Base-by-base conservation (phyloP, 2,329 filamentous ascomycete species). In the Xylaria sp. region DNA sequence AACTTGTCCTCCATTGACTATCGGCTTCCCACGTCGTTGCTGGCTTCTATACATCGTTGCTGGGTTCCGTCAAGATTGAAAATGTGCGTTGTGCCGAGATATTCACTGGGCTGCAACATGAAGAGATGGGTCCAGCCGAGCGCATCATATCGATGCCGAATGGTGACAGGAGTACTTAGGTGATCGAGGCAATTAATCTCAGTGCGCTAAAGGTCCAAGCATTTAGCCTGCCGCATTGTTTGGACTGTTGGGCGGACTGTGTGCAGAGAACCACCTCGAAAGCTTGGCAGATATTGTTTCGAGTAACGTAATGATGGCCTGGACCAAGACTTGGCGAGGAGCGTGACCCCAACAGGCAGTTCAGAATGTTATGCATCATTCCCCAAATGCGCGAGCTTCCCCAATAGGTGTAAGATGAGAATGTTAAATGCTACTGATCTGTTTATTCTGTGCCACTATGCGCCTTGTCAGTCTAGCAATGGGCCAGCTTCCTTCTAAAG, bases 401-500 rank as follows among this genome's bases (percentile, higher is more conserved):
- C 23, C 53, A 65, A 68, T 52, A 23, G 55, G 61, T 8, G 41
- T 56, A 62, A 64, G 30, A 20, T 36, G 30, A 62, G 46, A 50
- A 20, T 32, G 52, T 25, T 1, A 41, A 13, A 60, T 48, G 30
- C 57, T 25, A 32, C 23, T 28, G 32, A 63, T 32, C 46, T 53
- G 48, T 39, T 13, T 53, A 36, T 46, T 8, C 13, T 59, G 56
- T 60, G 41, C n/a, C 34, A 32, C 53, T 48, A 30, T 46, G 20
- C n/a, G 28, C 20, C 50, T 39, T 48, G 50, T 39, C 18, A 41
- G 20, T 56, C 48, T 74, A 20, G 68, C 60, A 67, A 53, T 53
- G 34, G 45, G 61, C 56, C 60, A 72, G 68, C 69, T 74, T 66
- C 72, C 70, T 67, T 57, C 57, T 63, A 39, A n/a, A 69, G 70